Percentiles rank a stretch among this genome's conserved stretches.
Conservation (phyloP, 2,329 filamentous ascomycete genomes). For the Sporothrix sp. region DNA sequence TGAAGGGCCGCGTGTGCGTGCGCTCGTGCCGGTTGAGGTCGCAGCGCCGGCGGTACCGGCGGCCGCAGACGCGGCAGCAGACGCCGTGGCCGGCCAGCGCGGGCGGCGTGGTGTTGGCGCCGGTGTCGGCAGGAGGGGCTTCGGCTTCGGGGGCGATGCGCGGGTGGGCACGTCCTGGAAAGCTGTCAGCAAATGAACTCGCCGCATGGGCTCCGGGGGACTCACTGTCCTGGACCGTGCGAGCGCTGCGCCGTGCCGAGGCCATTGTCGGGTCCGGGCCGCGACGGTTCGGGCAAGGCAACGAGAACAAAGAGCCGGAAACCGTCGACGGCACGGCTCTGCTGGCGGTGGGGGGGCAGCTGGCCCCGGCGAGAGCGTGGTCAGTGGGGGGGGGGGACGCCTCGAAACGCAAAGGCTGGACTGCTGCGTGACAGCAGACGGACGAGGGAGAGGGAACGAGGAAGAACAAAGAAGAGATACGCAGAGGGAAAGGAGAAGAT, state of each 20-base stretch:
- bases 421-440: neutral
- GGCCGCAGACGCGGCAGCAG: constrained; percentile 20
- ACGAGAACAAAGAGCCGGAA: neutral
- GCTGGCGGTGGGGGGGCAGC: constrained; percentile 5
- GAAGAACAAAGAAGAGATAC: neutral
- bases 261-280: too few relatives aligned
- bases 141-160: too few relatives aligned
- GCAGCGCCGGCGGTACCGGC: constrained; percentile 23
- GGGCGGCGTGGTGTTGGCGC: too few relatives aligned
- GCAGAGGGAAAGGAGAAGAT: neutral
- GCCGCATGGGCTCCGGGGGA: too few relatives aligned
- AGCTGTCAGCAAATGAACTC: too few relatives aligned
- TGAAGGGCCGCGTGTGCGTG: constrained; percentile 68
- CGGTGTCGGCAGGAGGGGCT: too few relatives aligned
- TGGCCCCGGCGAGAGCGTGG: constrained; percentile 1
- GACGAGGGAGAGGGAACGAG: neutral
- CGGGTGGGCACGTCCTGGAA: too few relatives aligned
- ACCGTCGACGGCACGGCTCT: neutral
- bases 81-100: too few relatives aligned
- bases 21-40: constrained; percentile 59
- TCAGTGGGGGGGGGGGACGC: neutral
- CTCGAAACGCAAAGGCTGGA: too few relatives aligned
- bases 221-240: too few relatives aligned
- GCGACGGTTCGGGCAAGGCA: neutral
- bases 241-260: too few relatives aligned